A percentile compares a stretch with the other conserved stretches of the same genome.
These are phyloP conservation scores for Astrephomene gubernaculifera DNA, from an alignment of 139 green algal genomes.

Conservation along the genomic window DNA sequence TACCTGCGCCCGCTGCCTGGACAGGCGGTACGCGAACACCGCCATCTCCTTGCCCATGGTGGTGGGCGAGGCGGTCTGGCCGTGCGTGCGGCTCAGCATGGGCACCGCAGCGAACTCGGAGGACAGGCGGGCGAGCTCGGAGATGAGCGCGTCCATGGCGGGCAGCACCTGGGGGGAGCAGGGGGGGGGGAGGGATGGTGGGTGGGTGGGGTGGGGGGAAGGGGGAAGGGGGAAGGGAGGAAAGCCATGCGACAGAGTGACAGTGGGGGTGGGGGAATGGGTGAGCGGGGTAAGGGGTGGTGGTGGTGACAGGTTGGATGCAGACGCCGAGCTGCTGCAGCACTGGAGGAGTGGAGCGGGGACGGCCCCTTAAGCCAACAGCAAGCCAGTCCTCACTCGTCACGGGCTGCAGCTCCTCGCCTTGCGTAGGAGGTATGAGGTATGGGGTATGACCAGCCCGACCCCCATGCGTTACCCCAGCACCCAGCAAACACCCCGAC, in stretches of 20 bases:
- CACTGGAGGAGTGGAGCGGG: no score
- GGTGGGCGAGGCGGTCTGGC: slow-evolving; percentile 96
- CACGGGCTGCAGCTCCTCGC: no score
- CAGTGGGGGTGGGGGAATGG: not conserved
- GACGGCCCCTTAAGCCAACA: no score
- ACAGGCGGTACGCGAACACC: slow-evolving; percentile 90
- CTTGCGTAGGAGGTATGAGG: no score
- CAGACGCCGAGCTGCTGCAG: not conserved
- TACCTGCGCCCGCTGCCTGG: slow-evolving; percentile 81
- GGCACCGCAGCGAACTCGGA: slow-evolving; percentile 87
- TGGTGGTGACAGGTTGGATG: not conserved
- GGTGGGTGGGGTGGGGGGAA: slow-evolving; percentile 36
- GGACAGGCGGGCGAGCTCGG: slow-evolving; percentile 75
- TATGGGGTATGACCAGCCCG: no score
- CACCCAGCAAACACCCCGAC: no score
- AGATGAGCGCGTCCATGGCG: slow-evolving; percentile 90
- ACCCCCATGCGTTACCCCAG: no score
- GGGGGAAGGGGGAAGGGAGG: not conserved
- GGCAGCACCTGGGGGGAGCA: slow-evolving; percentile 80
- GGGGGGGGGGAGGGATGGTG: not conserved
- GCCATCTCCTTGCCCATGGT: slow-evolving; percentile 99
- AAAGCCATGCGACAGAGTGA: not conserved
- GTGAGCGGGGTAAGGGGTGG: not conserved
- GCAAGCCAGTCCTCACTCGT: no score
- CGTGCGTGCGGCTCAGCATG: slow-evolving; percentile 98